phyloP scores from a whole-genome alignment of 169 alveolate species.

The Eimeria necatrix region DNA sequence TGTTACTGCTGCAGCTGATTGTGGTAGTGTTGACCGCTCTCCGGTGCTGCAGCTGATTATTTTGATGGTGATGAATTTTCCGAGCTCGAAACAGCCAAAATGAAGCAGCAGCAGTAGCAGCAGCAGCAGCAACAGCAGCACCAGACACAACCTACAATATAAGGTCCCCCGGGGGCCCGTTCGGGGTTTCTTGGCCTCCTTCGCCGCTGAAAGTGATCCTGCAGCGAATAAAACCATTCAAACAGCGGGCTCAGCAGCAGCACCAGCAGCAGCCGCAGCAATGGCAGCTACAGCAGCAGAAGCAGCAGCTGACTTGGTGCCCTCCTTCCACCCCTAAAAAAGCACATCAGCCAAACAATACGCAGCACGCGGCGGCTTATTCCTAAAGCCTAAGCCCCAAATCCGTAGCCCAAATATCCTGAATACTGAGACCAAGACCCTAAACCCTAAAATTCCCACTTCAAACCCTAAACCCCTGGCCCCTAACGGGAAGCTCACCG shows the following conservation, averaged over 20 bases:
- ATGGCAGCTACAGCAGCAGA: slow-evolving; percentile 31
- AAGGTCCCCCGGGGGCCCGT: slow-evolving; percentile 83
- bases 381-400: not conserved
- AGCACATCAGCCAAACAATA: not conserved
- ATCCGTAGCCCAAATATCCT: not conserved
- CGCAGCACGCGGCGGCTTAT: not conserved
- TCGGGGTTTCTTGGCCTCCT: slow-evolving; percentile 85
- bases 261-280: not conserved
- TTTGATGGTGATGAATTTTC: not conserved
- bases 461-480: not conserved
- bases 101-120: not conserved
- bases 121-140: slow-evolving; percentile 30
- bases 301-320: slow-evolving; percentile 79
- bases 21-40: not conserved
- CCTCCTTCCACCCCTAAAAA: slow-evolving; percentile 86
- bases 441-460: not conserved
- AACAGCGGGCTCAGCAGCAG: not conserved
- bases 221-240: not conserved
- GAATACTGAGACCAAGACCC: no score
- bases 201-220: slow-evolving; percentile 84
- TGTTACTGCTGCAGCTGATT: not conserved
- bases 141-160: slow-evolving; percentile 74
- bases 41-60: not conserved
- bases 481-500: slow-evolving; percentile 52
- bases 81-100: not conserved